These are phyloP conservation scores for Eragrostis curvula DNA, from an alignment of 176 grass and related monocot species.

Conservation along the genomic window DNA sequence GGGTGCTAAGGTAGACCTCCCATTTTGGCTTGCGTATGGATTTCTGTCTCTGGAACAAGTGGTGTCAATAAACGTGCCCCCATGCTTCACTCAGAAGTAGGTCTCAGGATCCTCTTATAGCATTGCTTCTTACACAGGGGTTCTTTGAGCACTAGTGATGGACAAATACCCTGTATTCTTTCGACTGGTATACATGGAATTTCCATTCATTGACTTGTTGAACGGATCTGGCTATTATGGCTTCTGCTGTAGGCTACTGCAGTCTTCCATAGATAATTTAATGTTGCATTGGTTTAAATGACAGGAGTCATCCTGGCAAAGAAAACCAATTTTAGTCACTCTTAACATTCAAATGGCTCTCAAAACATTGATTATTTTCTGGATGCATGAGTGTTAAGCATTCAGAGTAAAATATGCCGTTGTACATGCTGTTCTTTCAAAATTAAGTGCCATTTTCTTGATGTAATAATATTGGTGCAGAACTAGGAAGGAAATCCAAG, in stretches of 20 bases:
- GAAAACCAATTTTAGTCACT: too few relatives aligned
- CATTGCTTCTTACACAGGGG: background rate
- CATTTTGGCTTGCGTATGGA: conserved; percentile 86
- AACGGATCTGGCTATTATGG: background rate
- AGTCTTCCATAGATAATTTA: background rate
- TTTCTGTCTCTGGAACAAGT: conserved; percentile 72
- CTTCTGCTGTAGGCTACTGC: conserved; percentile 4
- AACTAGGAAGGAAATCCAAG: conserved; percentile 88
- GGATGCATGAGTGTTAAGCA: too few relatives aligned
- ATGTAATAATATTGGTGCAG: conserved; percentile 55
- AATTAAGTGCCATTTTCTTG: background rate
- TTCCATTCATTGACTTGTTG: background rate
- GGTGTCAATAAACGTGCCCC: conserved; percentile 64
- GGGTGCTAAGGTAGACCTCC: conserved; percentile 84
- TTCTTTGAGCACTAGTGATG: background rate
- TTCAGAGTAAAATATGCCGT: too few relatives aligned
- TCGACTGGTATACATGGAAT: background rate
- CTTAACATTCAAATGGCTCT: background rate
- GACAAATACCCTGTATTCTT: background rate
- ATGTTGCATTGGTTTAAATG: background rate
- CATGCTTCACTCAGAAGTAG: conserved; percentile 86
- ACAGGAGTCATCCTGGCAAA: background rate
- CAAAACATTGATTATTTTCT: background rate
- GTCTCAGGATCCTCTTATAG: conserved; percentile 25
- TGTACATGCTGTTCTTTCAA: too few relatives aligned